phyloP scores from a whole-genome alignment of 306 rosid species.

The Mucuna pruriens region DNA sequence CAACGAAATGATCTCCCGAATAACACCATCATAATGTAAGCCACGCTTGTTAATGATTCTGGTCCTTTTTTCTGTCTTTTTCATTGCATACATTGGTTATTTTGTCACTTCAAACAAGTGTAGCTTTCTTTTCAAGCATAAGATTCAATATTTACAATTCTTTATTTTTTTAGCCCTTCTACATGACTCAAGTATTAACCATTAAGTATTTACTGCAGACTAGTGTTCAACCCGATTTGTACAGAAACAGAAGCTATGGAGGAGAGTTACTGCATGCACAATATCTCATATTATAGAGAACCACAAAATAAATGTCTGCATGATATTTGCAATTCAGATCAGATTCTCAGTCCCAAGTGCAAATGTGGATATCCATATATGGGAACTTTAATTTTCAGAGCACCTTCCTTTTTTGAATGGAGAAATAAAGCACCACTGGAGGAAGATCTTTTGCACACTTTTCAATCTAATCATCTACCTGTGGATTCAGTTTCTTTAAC shows the following conservation, averaged over 20 bases:
- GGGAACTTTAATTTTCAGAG: slow-evolving; percentile 51
- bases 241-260: background rate
- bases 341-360: slow-evolving; percentile 59
- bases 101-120: slow-evolving; percentile 1
- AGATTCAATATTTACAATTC: background rate
- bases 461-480: background rate
- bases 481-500: slow-evolving; percentile 52
- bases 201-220: slow-evolving; percentile 39
- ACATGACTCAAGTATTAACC: background rate
- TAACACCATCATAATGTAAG: slow-evolving; percentile 30
- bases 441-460: fast-evolving
- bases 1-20: background rate
- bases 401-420: slow-evolving; percentile 49
- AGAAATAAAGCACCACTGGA: slow-evolving; percentile 17
- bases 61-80: background rate
- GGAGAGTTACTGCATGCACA: slow-evolving; percentile 39
- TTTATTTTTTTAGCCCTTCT: background rate
- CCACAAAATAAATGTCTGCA: slow-evolving; percentile 29
- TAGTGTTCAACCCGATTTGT: slow-evolving; percentile 54
- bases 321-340: slow-evolving; percentile 27
- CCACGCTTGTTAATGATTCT: background rate
- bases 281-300: slow-evolving; percentile 5
- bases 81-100: background rate
- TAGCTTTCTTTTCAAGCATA: background rate
- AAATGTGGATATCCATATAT: slow-evolving; percentile 58